A percentile compares a stretch with the other conserved stretches of the same genome.
Conservation (phyloP, 495 filamentous ascomycete species). For the Chaetomidium leptoderma region DNA sequence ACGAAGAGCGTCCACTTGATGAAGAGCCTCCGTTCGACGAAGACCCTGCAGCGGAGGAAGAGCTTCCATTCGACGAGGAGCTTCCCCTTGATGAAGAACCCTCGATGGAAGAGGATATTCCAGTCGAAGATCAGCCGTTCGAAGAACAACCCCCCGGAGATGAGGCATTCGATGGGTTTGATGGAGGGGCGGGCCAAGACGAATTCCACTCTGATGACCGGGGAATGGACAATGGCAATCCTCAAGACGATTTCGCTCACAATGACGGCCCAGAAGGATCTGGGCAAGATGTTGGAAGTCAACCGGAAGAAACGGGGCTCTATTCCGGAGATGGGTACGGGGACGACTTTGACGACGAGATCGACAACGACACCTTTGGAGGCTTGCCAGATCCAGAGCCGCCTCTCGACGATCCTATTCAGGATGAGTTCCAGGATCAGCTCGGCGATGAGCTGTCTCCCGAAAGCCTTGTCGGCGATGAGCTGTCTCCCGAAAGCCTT, state of each 20-base stretch:
- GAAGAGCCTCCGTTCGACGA: slow-evolving; percentile 3
- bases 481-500: not conserved
- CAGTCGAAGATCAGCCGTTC: not conserved
- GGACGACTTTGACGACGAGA: not conserved
- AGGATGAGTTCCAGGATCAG: not conserved
- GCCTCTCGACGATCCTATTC: not conserved
- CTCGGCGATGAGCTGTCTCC: not conserved
- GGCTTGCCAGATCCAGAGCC: not conserved
- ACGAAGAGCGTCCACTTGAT: not conserved
- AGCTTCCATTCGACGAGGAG: not conserved
- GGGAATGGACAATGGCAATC: not conserved
- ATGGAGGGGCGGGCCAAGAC: not conserved
- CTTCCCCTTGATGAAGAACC: too few relatives aligned
- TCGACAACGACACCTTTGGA: not conserved
- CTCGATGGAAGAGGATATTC: not conserved
- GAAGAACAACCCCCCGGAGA: not conserved
- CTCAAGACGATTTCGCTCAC: not conserved
- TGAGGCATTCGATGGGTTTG: not conserved
- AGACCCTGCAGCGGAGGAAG: not conserved
- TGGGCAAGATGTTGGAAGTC: not conserved
- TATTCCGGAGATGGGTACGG: not conserved
- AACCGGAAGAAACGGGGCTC: not conserved
- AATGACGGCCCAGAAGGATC: not conserved
- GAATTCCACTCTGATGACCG: not conserved
- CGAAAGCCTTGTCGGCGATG: not conserved